phyloP scores from a whole-genome alignment of 2,329 filamentous ascomycete species.

The Colletotrichum tropicale region DNA sequence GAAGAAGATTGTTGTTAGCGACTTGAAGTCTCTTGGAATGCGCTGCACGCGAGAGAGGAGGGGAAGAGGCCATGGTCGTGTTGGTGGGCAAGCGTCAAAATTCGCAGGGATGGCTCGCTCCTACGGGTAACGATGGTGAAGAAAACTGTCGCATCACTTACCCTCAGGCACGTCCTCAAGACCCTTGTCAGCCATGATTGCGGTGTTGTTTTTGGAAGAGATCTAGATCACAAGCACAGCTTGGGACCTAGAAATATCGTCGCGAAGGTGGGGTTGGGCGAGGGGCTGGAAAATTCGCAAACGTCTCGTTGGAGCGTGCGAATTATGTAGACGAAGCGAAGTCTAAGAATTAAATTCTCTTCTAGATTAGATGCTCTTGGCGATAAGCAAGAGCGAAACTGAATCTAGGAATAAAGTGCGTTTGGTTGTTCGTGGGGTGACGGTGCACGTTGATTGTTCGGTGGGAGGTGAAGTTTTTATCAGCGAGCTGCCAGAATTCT shows the following conservation, averaged over 20 bases:
- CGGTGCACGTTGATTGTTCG: constrained; percentile 31
- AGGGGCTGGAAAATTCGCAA: constrained; percentile 43
- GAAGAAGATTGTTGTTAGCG: background rate
- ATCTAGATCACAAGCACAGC: constrained; percentile 79
- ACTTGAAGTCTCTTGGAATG: constrained; percentile 20
- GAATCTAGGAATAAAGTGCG: constrained; percentile 43
- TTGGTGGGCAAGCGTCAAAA: background rate
- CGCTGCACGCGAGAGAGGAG: background rate
- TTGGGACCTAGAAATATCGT: constrained; percentile 68
- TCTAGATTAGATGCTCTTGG: constrained; percentile 53
- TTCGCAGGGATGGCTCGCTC: background rate
- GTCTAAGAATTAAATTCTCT: constrained; percentile 30
- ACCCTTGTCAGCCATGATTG: constrained; percentile 99
- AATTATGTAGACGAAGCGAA: constrained; percentile 28
- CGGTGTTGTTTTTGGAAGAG: constrained; percentile 61
- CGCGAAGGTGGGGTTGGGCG: constrained; percentile 26
- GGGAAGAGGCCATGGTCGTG: background rate
- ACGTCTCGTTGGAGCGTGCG: constrained; percentile 20
- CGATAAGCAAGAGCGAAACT: constrained; percentile 47
- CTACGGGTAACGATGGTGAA: background rate
- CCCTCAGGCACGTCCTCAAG: constrained; percentile 97
- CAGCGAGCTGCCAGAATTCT: constrained; percentile 14
- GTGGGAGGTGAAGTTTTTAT: constrained; percentile 24
- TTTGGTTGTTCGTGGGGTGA: constrained; percentile 25
- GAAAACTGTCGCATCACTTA: constrained; percentile 4